Evolutionary conservation across 345 rosid genomes (phyloP).

Genomic region (Durio zibethinus): DNA sequence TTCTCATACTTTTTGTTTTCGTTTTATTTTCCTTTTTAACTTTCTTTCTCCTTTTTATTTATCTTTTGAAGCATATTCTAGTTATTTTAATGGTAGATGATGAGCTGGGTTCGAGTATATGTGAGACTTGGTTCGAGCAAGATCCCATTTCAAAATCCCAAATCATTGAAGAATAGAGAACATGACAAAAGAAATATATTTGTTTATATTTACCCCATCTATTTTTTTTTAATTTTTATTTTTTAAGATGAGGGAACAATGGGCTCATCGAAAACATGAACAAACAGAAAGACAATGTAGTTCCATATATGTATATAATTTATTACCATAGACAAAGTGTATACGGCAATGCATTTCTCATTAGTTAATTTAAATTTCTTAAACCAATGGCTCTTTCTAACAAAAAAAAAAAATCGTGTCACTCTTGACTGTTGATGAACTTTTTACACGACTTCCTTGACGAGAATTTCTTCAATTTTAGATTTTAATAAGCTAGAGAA

Average conservation of each 20-base stretch:
- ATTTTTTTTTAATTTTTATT: background rate
- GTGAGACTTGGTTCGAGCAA: conserved; percentile 31
- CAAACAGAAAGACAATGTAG: conserved; percentile 22
- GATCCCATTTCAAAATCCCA: conserved; percentile 45
- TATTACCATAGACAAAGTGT: conserved; percentile 2
- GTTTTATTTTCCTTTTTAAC: background rate
- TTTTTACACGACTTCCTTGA: background rate
- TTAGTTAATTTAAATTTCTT: conserved; percentile 8
- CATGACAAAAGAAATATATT: conserved; percentile 51
- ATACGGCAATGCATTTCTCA: background rate
- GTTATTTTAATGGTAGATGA: conserved; percentile 29
- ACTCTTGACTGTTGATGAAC: background rate
- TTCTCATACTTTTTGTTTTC: background rate
- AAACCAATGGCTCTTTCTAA: background rate
- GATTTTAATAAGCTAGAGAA: background rate
- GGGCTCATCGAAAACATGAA: conserved; percentile 30
- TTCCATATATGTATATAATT: conserved; percentile 13
- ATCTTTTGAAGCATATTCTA: background rate
- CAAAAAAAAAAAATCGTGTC: background rate
- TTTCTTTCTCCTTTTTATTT: background rate
- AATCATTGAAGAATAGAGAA: conserved; percentile 63
- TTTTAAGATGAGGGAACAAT: conserved; percentile 6
- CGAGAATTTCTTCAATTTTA: background rate
- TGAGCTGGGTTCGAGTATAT: conserved; percentile 71
- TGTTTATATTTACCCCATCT: conserved; percentile 11